Base-by-base conservation (phyloP, 208 protist species). In the Leishmania mexicana region DNA sequence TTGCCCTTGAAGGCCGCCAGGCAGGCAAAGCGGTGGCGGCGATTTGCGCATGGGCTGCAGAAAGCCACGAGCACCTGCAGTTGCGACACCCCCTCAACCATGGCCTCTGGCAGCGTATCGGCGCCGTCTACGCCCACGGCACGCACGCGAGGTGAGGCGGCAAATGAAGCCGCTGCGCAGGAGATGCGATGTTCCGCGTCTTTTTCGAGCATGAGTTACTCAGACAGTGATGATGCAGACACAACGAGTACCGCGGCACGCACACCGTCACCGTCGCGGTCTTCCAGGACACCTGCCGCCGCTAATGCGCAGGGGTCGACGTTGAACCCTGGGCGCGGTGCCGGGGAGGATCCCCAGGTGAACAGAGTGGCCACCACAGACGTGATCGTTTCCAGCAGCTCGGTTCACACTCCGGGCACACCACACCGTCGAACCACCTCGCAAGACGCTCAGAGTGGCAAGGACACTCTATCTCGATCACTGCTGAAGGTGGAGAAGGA, bases 1-100 rank as follows among this genome's bases (percentile, higher is more conserved):
- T 53, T 96, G 2, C 75, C 58, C 60, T 21, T 83, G 57, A 38
- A 58, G 2, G 42, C 67, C 6, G 28, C 53, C 28, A 62, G 21
- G 11, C 51, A 70, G 4, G 65, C 60, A 57, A 68, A 57, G 81
- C 53, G 45, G 65, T 60, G 58, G 64, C 73, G 42, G 11, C 72
- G 5, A 51, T 45, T 42, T 5, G 51, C 73, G 2, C 19, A 19
- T n/a, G 51, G 31, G 0, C 19, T 24, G 11, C 21, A 10, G 21
- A 19, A 54, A 11, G 24, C 38, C 70, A 35, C 45, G 28, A 10
- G 70, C 45, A 0, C n/a, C 28, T 10, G 71, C 71, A 31, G 47
- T 11, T n/a, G 1, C 24, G 15, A 47, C 71, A 47, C 11, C 35
- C 17, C 38, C 51, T 24, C 47, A 28, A 31, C 7, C 73, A 42